Base-by-base conservation (phyloP, 2,329 filamentous ascomycete genomes). In the Thelonectria discophora region DNA sequence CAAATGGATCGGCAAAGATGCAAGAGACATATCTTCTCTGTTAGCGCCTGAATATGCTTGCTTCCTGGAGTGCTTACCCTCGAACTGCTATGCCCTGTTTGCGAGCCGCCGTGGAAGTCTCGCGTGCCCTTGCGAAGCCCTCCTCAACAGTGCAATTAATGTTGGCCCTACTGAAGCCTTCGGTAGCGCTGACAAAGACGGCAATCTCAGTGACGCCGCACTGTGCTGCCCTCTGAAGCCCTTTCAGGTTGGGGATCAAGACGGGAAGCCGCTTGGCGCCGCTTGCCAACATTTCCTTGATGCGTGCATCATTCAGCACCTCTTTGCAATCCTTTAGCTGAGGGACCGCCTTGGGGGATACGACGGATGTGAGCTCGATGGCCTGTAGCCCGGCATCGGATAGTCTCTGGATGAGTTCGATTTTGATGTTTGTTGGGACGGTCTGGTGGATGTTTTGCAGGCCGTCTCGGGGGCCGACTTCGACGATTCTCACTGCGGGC, bases 381-480 rank as follows among this genome's bases (percentile, higher is more conserved):
- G 82, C 84, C 4, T 75, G 76, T 32, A 90, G 73, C 0, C 88
- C 89, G 0, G 87, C 84, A 47, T 78, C 73, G 17, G 81, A 80
- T 40, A 91, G 78, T 52, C 82, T 79, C 47, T 82, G 78, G 10
- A 91, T 84, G 11, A 91, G 75, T 66, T 89, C 85, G 61, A 90
- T 79, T 71, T 91, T 92, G 7, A 83, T 86, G 2, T 80, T 75
- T 1, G 87, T 79, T 0, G 88, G 80, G 59, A 91, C 84, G 9
- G 78, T 79, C 43, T 81, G 80, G 70, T 84, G 85, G 76, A 90
- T 86, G 66, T 90, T 91, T 73, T 91, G 89, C 18, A 91, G 74
- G 13, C 89, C 89, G 75, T 91, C 89, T 60, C 89, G 78, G 21
- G 89, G 88, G 2, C 87, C 88, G 57, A 91, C 89, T 73, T 91